A percentile compares a stretch with the other conserved stretches of the same genome.
Conservation (phyloP, 306 rosid species). For the Cucumis melo region DNA sequence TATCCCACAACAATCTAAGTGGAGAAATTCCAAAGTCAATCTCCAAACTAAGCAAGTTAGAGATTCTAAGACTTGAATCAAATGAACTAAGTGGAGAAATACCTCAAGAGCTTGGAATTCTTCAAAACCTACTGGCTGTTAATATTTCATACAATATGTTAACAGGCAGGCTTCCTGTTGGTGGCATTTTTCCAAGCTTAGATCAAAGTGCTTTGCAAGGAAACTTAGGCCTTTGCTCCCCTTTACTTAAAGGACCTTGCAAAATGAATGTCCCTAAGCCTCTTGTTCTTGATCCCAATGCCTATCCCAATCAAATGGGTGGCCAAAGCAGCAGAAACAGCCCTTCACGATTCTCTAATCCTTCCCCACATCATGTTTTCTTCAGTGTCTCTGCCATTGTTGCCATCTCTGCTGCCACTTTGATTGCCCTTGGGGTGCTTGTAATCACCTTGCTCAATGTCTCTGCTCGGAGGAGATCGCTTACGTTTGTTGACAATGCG, state of each 20-base stretch:
- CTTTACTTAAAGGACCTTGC: constrained; percentile 80
- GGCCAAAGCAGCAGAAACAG: constrained; percentile 6
- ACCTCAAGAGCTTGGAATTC: constrained; percentile 74
- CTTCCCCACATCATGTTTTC: constrained; percentile 44
- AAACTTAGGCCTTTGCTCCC: constrained; percentile 77
- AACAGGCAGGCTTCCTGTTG: constrained; percentile 69
- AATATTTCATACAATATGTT: constrained; percentile 76
- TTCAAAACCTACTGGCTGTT: constrained; percentile 67
- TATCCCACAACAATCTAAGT: constrained; percentile 61
- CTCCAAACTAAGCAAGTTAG: constrained; percentile 50
- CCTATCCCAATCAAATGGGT: constrained; percentile 37
- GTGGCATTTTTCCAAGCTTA: constrained; percentile 54
- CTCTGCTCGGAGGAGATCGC: constrained; percentile 52
- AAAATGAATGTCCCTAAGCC: constrained; percentile 81
- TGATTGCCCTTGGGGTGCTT: constrained; percentile 58
- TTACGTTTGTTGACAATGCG: constrained; percentile 54
- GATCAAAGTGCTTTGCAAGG: constrained; percentile 84
- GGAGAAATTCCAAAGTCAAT: constrained; percentile 64
- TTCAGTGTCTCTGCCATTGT: constrained; percentile 70
- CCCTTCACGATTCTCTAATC: neutral
- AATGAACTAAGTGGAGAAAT: constrained; percentile 80
- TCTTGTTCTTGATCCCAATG: constrained; percentile 80
- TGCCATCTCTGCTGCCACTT: constrained; percentile 60
- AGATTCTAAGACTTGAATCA: constrained; percentile 62
- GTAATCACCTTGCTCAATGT: constrained; percentile 53